These are phyloP conservation scores for Ophiosphaerella herpotricha DNA, from an alignment of 2,329 filamentous ascomycete species.

Conservation along the genomic window DNA sequence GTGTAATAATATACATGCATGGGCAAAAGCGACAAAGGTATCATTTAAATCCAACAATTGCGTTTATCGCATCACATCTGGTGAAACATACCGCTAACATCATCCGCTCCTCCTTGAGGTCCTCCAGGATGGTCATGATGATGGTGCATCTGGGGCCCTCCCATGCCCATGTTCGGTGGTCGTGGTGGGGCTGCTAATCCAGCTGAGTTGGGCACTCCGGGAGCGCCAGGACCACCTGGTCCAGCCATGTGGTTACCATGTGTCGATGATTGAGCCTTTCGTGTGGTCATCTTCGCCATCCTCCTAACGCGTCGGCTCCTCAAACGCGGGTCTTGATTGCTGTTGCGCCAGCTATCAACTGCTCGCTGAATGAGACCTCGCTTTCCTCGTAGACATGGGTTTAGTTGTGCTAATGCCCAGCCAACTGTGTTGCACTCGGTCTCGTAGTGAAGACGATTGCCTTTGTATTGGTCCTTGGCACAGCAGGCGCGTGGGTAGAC, in stretches of 20 bases:
- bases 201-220: slow-evolving; percentile 67
- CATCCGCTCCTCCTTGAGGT: slow-evolving; percentile 69
- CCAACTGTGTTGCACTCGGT: slow-evolving; percentile 99
- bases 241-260: slow-evolving; percentile 69
- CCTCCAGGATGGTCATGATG: slow-evolving; percentile 75
- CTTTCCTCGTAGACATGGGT: slow-evolving; percentile 88
- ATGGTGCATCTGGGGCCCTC: slow-evolving; percentile 67
- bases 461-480: slow-evolving; percentile 92
- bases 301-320: slow-evolving; percentile 89
- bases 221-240: slow-evolving; percentile 63
- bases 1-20: slow-evolving; percentile 49
- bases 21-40: slow-evolving; percentile 49
- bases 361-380: slow-evolving; percentile 94
- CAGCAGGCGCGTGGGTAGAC: slow-evolving; percentile 96
- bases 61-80: slow-evolving; percentile 69
- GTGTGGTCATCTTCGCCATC: slow-evolving; percentile 93
- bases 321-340: slow-evolving; percentile 91
- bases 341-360: slow-evolving; percentile 98
- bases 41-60: slow-evolving; percentile 47
- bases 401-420: slow-evolving; percentile 95
- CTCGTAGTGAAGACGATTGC: slow-evolving; percentile 94
- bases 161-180: slow-evolving; percentile 73
- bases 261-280: slow-evolving; percentile 70
- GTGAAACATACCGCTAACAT: slow-evolving; percentile 97
- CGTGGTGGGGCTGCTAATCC: slow-evolving; percentile 62